phyloP scores from a whole-genome alignment of 2,329 filamentous ascomycete genomes.

The Colletotrichum sansevieriae region DNA sequence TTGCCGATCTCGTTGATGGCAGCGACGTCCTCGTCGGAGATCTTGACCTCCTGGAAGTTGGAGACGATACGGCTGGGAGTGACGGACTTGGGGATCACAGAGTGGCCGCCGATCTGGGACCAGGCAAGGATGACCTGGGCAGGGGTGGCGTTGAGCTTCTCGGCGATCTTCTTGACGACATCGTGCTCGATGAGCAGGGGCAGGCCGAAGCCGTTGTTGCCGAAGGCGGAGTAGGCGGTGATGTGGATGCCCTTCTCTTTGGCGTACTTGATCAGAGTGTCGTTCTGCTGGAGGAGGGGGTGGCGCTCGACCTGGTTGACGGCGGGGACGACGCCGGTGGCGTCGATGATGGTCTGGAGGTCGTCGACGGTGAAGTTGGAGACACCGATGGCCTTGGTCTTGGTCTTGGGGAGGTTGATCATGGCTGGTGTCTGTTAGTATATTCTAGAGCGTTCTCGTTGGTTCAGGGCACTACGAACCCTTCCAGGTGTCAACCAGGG shows the following conservation, averaged over 20 bases:
- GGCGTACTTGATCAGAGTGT: conserved; percentile 71
- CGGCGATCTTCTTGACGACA: conserved; percentile 68
- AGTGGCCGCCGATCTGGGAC: conserved; percentile 71
- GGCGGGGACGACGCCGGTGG: conserved; percentile 68
- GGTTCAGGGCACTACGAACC: conserved; percentile 44
- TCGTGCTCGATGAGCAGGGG: conserved; percentile 71
- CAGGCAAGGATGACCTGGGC: conserved; percentile 68
- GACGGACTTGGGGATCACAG: conserved; percentile 82
- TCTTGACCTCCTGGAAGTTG: conserved; percentile 78
- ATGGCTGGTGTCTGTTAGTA: conserved; percentile 50
- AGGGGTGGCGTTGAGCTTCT: conserved; percentile 57
- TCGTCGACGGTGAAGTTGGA: conserved; percentile 78
- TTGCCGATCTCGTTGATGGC: conserved; percentile 73
- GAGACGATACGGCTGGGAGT: conserved; percentile 74
- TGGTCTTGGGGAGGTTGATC: conserved; percentile 70
- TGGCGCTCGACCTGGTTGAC: conserved; percentile 80
- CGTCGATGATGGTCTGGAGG: conserved; percentile 64
- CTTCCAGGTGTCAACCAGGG: conserved; percentile 60
- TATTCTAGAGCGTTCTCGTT: too few species aligned
- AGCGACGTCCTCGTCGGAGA: conserved; percentile 69
- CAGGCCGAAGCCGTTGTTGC: conserved; percentile 58
- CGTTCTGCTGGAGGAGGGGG: conserved; percentile 70
- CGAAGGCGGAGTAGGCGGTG: conserved; percentile 73
- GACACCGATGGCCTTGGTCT: conserved; percentile 77
- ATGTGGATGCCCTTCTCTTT: conserved; percentile 73